Conservation (phyloP, 2,329 filamentous ascomycete species). For the Ceratocystis harringtonii region DNA sequence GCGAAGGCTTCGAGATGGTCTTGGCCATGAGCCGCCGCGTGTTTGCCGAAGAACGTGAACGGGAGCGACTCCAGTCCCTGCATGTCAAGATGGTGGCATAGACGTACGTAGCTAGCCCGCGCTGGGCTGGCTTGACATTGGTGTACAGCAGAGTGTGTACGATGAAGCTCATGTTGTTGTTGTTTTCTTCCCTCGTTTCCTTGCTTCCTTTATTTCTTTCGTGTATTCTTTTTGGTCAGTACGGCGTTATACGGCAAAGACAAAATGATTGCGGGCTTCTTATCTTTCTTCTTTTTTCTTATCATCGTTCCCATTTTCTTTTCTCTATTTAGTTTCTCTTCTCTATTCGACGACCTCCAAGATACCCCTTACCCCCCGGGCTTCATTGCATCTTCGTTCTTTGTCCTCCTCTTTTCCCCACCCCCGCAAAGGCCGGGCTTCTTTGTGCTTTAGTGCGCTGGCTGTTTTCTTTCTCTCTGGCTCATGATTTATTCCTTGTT, state of each 20-base stretch:
- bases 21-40: constrained; percentile 84
- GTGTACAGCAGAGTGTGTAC: not conserved
- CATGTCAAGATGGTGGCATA: constrained; percentile 4
- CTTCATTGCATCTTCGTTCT: constrained; percentile 1
- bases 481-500: not conserved
- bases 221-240: constrained; percentile 6
- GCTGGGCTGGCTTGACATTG: not conserved
- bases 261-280: constrained; percentile 2
- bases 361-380: constrained; percentile 4
- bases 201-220: not conserved
- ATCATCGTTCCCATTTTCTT: not conserved
- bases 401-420: not conserved
- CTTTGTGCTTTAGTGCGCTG: not conserved
- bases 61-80: constrained; percentile 25
- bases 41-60: constrained; percentile 76
- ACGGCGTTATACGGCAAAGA: not conserved
- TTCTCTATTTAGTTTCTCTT: not conserved
- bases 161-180: not conserved
- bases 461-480: not conserved
- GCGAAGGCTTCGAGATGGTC: constrained; percentile 89
- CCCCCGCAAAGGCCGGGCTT: not conserved
- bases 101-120: not conserved
- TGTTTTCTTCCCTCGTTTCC: not conserved
- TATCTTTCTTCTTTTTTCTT: constrained; percentile 8
- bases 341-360: not conserved